Percentiles rank a stretch among this genome's conserved stretches.
These are phyloP conservation scores for Lonicera japonica DNA, from an alignment of 129 eudicot genomes.

Conservation along the genomic window DNA sequence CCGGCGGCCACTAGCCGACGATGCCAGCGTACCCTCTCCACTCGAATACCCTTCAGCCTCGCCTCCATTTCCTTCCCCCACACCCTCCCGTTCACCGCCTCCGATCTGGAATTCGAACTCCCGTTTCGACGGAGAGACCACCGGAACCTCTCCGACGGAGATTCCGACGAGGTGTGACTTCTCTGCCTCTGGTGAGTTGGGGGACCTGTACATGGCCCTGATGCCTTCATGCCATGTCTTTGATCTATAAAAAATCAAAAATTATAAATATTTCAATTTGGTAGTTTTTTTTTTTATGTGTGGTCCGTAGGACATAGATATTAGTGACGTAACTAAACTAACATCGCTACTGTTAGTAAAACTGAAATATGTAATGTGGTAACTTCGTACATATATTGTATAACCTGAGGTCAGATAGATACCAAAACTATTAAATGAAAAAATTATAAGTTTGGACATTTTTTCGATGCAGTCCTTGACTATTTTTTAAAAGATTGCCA, in stretches of 20 bases:
- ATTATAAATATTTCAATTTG: too few relatives aligned
- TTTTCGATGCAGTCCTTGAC: too few relatives aligned
- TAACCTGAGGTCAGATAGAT: too few relatives aligned
- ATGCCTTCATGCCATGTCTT: constrained; percentile 87
- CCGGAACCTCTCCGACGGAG: constrained; percentile 58
- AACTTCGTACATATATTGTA: too few relatives aligned
- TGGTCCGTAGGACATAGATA: too few relatives aligned
- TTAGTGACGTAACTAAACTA: too few relatives aligned
- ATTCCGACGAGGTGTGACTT: constrained; percentile 33
- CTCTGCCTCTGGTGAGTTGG: constrained; percentile 22
- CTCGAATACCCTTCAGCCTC: constrained; percentile 68
- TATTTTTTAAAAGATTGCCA: too few relatives aligned
- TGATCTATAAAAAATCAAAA: constrained; percentile 73
- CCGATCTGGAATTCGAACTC: constrained; percentile 69
- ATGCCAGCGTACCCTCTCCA: constrained; percentile 50
- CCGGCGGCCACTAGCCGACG: constrained; percentile 72
- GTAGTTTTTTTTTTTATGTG: too few relatives aligned
- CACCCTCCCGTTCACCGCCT: constrained; percentile 53
- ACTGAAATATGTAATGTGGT: too few relatives aligned
- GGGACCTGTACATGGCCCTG: constrained; percentile 70
- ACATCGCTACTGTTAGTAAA: too few relatives aligned
- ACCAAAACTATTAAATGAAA: too few relatives aligned
- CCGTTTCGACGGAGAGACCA: constrained; percentile 62
- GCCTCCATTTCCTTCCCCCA: constrained; percentile 90
- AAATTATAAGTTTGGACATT: too few relatives aligned